These are phyloP conservation scores for Pistacia integerrima DNA, from an alignment of 345 rosid genomes.

Conservation along the genomic window DNA sequence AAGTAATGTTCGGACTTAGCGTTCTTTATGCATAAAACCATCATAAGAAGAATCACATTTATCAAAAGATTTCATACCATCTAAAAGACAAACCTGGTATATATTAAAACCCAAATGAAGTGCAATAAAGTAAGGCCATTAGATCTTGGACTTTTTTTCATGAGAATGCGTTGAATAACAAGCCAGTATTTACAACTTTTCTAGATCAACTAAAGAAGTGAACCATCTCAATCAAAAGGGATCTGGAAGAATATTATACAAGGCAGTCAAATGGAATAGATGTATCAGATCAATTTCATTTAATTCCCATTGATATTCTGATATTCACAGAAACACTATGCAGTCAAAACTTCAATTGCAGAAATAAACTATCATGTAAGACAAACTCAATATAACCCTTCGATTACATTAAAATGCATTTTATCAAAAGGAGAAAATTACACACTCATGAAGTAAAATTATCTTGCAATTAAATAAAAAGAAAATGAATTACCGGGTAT, in stretches of 20 bases:
- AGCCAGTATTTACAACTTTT: not conserved
- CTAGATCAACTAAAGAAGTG: not conserved
- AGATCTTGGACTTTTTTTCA: not conserved
- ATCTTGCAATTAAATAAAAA: not conserved
- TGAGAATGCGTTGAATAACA: not conserved
- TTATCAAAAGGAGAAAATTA: not conserved
- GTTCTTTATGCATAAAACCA: not conserved
- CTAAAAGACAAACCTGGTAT: not conserved
- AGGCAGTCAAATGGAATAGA: not conserved
- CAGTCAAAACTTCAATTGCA: not conserved
- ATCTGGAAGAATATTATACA: not conserved
- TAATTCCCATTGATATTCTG: not conserved
- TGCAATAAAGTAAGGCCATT: not conserved
- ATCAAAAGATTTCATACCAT: not conserved
- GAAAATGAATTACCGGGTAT: slow-evolving; percentile 69
- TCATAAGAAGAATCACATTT: not conserved
- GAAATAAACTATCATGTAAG: not conserved
- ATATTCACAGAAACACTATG: not conserved
- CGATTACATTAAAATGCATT: not conserved
- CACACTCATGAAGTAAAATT: not conserved
- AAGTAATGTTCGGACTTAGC: not conserved
- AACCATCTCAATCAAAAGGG: not conserved
- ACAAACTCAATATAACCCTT: not conserved
- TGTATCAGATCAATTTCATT: not conserved
- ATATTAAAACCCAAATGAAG: not conserved